phyloP scores from a whole-genome alignment of 2,329 filamentous ascomycete genomes.

The Aaosphaeria arxii region DNA sequence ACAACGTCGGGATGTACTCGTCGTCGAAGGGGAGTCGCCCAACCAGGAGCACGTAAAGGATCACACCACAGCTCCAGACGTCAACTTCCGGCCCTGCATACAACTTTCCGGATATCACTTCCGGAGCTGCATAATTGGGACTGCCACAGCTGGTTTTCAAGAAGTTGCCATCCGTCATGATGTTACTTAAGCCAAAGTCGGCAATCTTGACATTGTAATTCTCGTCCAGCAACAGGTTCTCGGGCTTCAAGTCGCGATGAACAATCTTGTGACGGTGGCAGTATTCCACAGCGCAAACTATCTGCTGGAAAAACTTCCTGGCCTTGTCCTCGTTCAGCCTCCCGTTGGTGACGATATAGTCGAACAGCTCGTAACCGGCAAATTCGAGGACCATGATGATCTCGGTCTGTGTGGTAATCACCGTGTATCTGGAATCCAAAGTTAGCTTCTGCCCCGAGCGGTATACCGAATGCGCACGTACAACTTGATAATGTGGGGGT shows the following conservation, averaged over 20 bases:
- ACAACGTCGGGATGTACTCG: conserved; percentile 94
- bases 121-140: conserved; percentile 95
- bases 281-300: conserved; percentile 97
- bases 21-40: conserved; percentile 88
- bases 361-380: conserved; percentile 92
- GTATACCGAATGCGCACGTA: conserved; percentile 50
- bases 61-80: conserved; percentile 96
- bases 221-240: conserved; percentile 92
- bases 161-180: conserved; percentile 99
- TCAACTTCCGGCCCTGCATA: conserved; percentile 98
- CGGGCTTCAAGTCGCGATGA: conserved; percentile 93
- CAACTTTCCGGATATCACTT: conserved; percentile 96
- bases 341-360: conserved; percentile 95
- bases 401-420: conserved; percentile 89
- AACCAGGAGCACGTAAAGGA: conserved; percentile 65
- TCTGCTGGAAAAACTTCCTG: conserved; percentile 98
- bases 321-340: conserved; percentile 88
- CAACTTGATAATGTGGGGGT: conserved; percentile 99
- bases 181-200: conserved; percentile 97
- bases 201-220: conserved; percentile 98
- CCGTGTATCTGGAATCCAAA: conserved; percentile 67
- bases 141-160: conserved; percentile 98
- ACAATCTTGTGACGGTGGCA: conserved; percentile 99
- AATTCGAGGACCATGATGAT: conserved; percentile 99
- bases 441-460: conserved; percentile 9